Conservation (phyloP, 169 alveolate genomes). For the Cryptosporidium tyzzeri region DNA sequence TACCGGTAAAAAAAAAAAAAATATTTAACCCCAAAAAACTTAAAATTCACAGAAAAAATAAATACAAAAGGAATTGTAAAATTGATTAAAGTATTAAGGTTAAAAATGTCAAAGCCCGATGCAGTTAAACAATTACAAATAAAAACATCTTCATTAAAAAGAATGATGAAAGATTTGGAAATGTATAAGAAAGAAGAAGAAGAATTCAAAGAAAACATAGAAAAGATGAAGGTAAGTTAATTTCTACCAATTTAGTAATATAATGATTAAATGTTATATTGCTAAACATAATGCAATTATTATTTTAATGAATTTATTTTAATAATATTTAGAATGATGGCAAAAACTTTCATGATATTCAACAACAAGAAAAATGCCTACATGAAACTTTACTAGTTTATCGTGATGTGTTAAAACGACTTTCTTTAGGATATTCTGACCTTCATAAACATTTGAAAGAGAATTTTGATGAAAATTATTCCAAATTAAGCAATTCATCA, state of each 20-base stretch:
- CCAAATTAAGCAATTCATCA: constrained; percentile 1
- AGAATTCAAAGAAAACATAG: constrained; percentile 54
- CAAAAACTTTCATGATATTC: constrained; percentile 56
- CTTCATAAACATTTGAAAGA: constrained; percentile 47
- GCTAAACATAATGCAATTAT: too few relatives aligned
- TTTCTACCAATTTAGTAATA: too few relatives aligned
- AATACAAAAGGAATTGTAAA: not conserved
- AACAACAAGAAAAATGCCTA: constrained; percentile 71
- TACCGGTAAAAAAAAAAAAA: constrained; percentile 1
- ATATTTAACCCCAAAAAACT: not conserved
- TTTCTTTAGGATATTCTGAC: constrained; percentile 37
- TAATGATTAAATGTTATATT: not conserved
- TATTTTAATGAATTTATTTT: not conserved
- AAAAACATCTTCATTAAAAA: constrained; percentile 41
- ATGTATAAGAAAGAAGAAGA: constrained; percentile 59
- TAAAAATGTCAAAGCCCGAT: constrained; percentile 41
- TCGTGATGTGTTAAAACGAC: constrained; percentile 57
- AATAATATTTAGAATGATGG: constrained; percentile 46
- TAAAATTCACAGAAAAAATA: not conserved
- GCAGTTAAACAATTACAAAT: constrained; percentile 32
- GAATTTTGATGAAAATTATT: constrained; percentile 25
- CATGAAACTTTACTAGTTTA: constrained; percentile 69
- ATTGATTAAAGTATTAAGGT: not conserved
- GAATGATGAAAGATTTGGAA: constrained; percentile 66
- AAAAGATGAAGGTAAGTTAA: constrained; percentile 63